Base-by-base conservation (phyloP, 2,329 filamentous ascomycete species). In the Cryphonectria japonica region DNA sequence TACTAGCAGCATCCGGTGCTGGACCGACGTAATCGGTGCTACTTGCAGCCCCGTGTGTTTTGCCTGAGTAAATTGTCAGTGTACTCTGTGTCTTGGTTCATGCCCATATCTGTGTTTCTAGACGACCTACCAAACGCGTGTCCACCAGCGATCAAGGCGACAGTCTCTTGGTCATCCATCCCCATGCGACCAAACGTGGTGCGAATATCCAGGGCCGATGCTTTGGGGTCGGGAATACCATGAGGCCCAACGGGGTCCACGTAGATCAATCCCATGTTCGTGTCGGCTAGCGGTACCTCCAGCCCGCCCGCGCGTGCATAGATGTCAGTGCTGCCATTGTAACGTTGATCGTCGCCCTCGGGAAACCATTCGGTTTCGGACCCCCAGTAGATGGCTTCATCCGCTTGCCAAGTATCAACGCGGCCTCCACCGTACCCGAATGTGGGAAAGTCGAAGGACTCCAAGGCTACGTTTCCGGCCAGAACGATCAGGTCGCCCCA, bases 131-230 rank as follows among this genome's bases (percentile, higher is more conserved):
- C 91, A 76, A 95, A 93, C 37, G 89, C 86, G 84, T 95, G 92
- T 54, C 92, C 92, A 78, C 92, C 92, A 54, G 90, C 90, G 78
- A 95, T 94, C 62, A 95, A 83, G 19, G 92, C 92, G 68, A 93
- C 92, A 0, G 92, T 95, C 85, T 95, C 92, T 81, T 93, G 89
- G 78, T 94, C 91, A 78, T 93, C 89, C 92, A 95, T 94, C 73
- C 89, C 92, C 92, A 95, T 94, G 79, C 92, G 91, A 74, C 85
- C 85, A 76, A 94, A 95, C 26, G 92, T 93, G 71, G 85, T 86
- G 74, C 91, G 91, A 78, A 94, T 94, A 76, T 95, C 92, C 70
- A 85, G 82, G 59, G 89, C 92, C 1, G 92, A 86, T 19, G 90
- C 90, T 57, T 90, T 80, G 29, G 91, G 90, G 77, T 94, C 91